Evolutionary conservation across 2,329 filamentous ascomycete species (phyloP).

Genomic region (Stagonosporopsis vannaccii): DNA sequence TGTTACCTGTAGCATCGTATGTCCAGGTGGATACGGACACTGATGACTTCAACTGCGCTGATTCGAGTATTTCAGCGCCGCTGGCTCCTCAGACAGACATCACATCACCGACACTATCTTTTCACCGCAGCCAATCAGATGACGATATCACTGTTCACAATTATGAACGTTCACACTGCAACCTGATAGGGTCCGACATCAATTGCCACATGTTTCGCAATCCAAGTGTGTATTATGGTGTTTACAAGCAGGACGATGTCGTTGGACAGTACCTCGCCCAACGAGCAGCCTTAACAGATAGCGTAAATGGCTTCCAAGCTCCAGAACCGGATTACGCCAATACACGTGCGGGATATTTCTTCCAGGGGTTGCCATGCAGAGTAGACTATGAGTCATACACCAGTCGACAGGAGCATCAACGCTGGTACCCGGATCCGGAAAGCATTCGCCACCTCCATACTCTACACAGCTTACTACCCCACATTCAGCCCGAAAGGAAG

Average conservation of each 20-base stretch:
- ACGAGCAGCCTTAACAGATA: not conserved
- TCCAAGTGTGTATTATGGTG: not conserved
- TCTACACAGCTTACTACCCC: constrained; percentile 22
- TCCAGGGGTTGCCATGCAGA: not conserved
- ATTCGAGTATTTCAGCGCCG: not conserved
- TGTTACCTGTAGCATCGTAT: not conserved
- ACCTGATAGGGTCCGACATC: not conserved
- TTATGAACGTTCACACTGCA: not conserved
- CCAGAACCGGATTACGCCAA: not conserved
- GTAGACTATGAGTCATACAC: constrained; percentile 3
- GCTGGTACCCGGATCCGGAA: constrained; percentile 26
- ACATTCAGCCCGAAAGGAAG: constrained; percentile 24
- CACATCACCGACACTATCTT: not conserved
- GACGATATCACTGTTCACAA: not conserved
- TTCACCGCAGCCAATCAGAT: not conserved
- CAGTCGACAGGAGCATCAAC: not conserved
- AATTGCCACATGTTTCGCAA: not conserved
- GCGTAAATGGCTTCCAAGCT: not conserved
- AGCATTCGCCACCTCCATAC: constrained; percentile 29
- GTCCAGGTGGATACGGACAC: not conserved
- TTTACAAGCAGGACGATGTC: not conserved
- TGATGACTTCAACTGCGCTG: not conserved
- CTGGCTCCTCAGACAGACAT: constrained; percentile 1
- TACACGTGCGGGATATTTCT: not conserved
- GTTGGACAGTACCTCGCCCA: constrained; percentile 6